Conservation (phyloP, 1,284 basidiomycete genomes). For the Cryptococcus hybrid region DNA sequence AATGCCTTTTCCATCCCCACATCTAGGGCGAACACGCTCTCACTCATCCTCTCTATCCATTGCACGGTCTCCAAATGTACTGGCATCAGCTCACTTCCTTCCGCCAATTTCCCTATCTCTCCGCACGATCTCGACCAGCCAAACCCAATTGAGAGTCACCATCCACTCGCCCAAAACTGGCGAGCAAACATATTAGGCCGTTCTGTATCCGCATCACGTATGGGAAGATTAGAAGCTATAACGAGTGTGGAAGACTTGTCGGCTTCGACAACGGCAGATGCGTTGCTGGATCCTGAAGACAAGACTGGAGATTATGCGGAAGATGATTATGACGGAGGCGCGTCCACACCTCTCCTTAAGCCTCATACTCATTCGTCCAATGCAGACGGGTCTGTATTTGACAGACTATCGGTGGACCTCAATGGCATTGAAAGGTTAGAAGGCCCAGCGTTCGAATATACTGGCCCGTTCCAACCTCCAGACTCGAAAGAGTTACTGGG, state of each 20-base stretch:
- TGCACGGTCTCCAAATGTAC: constrained; percentile 24
- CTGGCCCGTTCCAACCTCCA: constrained; percentile 31
- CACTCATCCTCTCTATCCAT: constrained; percentile 22
- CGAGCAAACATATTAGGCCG: background rate
- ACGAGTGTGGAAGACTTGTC: constrained; percentile 2
- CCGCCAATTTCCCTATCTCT: background rate
- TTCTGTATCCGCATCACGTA: background rate
- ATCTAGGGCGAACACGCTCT: background rate
- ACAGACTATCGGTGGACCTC: background rate
- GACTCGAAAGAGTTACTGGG: constrained; percentile 27
- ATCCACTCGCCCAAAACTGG: background rate
- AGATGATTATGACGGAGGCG: background rate
- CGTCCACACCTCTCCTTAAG: background rate
- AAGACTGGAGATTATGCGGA: background rate
- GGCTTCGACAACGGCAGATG: background rate
- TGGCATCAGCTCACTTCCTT: constrained; percentile 11
- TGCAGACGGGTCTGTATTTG: background rate
- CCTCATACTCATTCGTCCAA: background rate
- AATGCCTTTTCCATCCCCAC: too few species aligned
- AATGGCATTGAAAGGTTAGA: constrained; percentile 3
- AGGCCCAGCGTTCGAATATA: constrained; percentile 8
- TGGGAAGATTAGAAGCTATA: background rate
- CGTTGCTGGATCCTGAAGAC: background rate
- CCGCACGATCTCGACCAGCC: constrained; percentile 3
- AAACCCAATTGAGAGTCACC: background rate